Evolutionary conservation across 1,139 yeast species (phyloP).

Genomic region (Spathaspora sp.): DNA sequence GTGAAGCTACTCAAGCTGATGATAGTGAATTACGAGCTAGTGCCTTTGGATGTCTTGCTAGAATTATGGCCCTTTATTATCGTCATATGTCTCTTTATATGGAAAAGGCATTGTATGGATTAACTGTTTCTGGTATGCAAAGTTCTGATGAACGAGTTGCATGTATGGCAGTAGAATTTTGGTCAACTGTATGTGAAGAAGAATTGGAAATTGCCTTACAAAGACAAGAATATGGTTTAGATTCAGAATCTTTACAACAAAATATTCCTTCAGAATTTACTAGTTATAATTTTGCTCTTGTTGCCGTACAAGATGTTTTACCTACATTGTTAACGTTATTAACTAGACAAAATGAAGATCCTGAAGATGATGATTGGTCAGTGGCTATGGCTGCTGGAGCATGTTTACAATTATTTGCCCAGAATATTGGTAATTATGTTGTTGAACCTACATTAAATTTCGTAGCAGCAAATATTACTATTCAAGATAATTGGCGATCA

Average conservation of each 20-base stretch:
- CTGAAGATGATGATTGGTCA: conserved; percentile 95
- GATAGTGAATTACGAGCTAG: conserved; percentile 85
- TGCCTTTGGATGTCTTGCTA: conserved; percentile 93
- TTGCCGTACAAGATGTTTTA: conserved; percentile 79
- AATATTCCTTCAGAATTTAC: background rate
- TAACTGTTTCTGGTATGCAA: conserved; percentile 92
- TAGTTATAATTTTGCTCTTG: conserved; percentile 76
- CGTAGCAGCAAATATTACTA: conserved; percentile 70
- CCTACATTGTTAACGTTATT: conserved; percentile 81
- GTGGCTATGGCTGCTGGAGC: conserved; percentile 99
- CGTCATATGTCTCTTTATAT: conserved; percentile 88
- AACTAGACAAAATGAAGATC: conserved; percentile 87
- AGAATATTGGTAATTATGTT: conserved; percentile 80
- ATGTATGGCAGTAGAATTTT: conserved; percentile 97
- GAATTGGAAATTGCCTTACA: conserved; percentile 79
- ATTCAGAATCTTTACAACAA: conserved; percentile 30
- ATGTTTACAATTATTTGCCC: conserved; percentile 91
- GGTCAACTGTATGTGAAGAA: conserved; percentile 97
- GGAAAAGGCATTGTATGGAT: conserved; percentile 93
- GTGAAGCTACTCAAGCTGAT: conserved; percentile 94
- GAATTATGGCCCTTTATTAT: conserved; percentile 88
- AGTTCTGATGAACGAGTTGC: conserved; percentile 84
- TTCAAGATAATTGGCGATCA: conserved; percentile 64
- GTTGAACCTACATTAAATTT: conserved; percentile 82
- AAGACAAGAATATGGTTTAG: conserved; percentile 53